A percentile compares a stretch with the other conserved stretches of the same genome.
Evolutionary conservation across 495 filamentous ascomycete species (phyloP).

Genomic region (Aspergillus diversus): DNA sequence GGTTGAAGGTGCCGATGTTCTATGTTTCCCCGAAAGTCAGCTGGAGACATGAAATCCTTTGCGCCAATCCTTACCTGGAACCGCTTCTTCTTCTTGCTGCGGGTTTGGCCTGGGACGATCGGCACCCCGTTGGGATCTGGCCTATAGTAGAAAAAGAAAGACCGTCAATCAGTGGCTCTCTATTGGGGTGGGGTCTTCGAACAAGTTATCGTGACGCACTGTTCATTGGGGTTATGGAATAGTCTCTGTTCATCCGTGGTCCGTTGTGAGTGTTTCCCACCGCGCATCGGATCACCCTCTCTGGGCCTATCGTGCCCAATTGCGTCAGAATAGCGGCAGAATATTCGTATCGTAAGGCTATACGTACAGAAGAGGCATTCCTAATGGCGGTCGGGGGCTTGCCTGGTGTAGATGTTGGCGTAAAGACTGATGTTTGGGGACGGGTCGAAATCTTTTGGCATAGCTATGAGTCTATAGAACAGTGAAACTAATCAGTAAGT

Average conservation of each 20-base stretch:
- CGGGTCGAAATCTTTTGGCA: conserved; percentile 31
- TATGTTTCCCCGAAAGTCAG: conserved; percentile 7
- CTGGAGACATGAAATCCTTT: not conserved
- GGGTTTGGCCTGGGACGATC: conserved; percentile 29
- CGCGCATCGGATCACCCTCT: conserved; percentile 18
- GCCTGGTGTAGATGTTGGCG: conserved; percentile 32
- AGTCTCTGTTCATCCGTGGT: conserved; percentile 26
- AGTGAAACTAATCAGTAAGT: not conserved
- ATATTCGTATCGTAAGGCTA: conserved; percentile 18
- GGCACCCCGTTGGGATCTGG: conserved; percentile 22
- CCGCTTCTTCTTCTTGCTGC: conserved; percentile 18
- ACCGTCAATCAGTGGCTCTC: not conserved
- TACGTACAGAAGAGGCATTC: conserved; percentile 36
- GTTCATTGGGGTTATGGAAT: conserved; percentile 19
- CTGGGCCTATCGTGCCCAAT: conserved; percentile 3
- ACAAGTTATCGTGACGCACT: conserved; percentile 10
- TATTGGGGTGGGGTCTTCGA: not conserved
- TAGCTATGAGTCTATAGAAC: conserved; percentile 33
- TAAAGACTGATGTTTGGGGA: conserved; percentile 26
- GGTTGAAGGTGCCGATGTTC: conserved; percentile 26
- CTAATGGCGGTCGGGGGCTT: conserved; percentile 30
- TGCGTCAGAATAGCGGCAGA: conserved; percentile 14
- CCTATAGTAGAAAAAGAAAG: conserved; percentile 16
- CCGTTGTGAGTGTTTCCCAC: not conserved
- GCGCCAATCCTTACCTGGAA: conserved; percentile 11